These are phyloP conservation scores for Bipolaris victoriae DNA, from an alignment of 2,329 filamentous ascomycete genomes.

Conservation along the genomic window DNA sequence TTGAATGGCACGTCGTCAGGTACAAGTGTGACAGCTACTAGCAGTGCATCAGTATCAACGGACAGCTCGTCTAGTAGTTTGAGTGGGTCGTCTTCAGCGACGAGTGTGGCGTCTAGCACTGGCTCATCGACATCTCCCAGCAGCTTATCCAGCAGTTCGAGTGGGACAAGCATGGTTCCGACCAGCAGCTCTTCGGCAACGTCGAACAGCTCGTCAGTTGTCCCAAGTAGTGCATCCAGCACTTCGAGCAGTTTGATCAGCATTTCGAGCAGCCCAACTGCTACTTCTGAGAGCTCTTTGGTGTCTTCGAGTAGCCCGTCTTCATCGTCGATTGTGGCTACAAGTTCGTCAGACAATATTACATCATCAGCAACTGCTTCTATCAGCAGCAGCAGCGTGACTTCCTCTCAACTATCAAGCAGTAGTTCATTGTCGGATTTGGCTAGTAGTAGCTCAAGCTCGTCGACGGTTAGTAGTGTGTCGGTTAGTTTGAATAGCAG, in stretches of 20 bases:
- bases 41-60: neutral
- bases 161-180: neutral
- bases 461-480: neutral
- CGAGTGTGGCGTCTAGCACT: neutral
- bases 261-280: neutral
- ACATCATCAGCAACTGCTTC: neutral
- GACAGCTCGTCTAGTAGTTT: neutral
- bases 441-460: slow-evolving; percentile 1
- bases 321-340: neutral
- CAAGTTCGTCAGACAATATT: neutral
- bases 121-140: neutral
- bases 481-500: neutral
- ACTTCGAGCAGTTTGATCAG: neutral
- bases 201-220: slow-evolving; percentile 4
- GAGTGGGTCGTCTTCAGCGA: neutral
- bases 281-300: slow-evolving; percentile 1
- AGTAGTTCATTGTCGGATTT: neutral
- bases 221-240: neutral
- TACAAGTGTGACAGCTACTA: neutral
- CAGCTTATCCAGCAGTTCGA: neutral
- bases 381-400: neutral
- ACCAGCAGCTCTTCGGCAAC: neutral
- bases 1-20: neutral
- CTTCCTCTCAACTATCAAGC: neutral
- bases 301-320: neutral